phyloP scores from a whole-genome alignment of 306 rosid species.

The Abrus pulchellus region DNA sequence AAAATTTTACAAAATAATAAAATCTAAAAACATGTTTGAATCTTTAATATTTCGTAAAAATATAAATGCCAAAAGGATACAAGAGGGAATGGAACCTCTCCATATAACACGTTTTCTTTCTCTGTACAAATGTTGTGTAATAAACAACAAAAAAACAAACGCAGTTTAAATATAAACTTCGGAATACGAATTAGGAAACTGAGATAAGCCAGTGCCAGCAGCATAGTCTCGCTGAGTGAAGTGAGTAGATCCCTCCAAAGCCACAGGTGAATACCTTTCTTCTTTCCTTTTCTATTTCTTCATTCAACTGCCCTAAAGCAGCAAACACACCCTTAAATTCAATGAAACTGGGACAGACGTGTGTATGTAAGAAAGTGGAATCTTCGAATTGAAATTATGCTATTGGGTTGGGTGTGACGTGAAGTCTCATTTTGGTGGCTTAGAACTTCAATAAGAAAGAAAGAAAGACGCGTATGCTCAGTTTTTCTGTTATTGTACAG shows the following conservation, averaged over 20 bases:
- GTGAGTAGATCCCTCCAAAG: neutral
- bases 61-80: no score
- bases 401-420: neutral
- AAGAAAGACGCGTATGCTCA: neutral
- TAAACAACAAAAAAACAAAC: neutral
- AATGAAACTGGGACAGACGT: neutral
- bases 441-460: neutral
- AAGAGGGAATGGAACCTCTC: no score
- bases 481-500: neutral
- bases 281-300: neutral
- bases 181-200: neutral
- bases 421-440: conserved; percentile 6
- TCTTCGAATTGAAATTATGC: conserved; percentile 1
- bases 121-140: neutral
- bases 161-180: neutral
- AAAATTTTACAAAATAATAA: no score
- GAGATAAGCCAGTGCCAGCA: neutral
- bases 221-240: neutral
- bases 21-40: no score
- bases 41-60: no score
- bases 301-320: neutral
- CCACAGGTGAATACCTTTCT: conserved; percentile 8
- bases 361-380: neutral
- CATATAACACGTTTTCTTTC: no score
- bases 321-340: neutral